Evolutionary conservation across 2,329 filamentous ascomycete species (phyloP).

Genomic region (Aspergillus thermomutatus): DNA sequence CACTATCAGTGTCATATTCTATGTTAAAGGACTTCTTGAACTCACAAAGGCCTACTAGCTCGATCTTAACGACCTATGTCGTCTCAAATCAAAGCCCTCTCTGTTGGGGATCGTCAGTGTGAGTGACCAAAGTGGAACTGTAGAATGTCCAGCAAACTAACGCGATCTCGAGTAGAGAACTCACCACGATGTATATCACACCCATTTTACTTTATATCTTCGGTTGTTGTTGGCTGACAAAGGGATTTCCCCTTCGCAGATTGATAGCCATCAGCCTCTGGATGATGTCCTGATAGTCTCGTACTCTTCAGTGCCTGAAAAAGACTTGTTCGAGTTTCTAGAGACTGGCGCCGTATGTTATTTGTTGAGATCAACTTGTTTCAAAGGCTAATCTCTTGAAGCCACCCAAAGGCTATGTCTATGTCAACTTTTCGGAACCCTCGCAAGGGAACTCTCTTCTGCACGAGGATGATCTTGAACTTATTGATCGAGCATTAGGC

Average conservation of each 20-base stretch:
- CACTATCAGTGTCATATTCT: not conserved
- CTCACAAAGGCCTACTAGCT: constrained; percentile 10
- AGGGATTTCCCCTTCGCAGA: constrained; percentile 1
- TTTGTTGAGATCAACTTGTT: not conserved
- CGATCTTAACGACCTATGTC: constrained; percentile 18
- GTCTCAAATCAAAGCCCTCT: constrained; percentile 17
- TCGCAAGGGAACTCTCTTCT: constrained; percentile 42
- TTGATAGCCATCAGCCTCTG: constrained; percentile 20
- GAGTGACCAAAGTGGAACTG: constrained; percentile 3
- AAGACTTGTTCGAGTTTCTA: constrained; percentile 25
- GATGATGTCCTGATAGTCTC: constrained; percentile 32
- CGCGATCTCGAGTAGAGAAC: constrained; percentile 8
- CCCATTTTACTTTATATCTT: not conserved
- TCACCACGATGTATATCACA: constrained; percentile 11
- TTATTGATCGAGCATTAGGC: constrained; percentile 53
- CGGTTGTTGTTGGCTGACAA: not conserved
- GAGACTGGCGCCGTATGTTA: constrained; percentile 17
- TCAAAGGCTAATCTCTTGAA: constrained; percentile 7
- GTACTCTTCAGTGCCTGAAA: constrained; percentile 26
- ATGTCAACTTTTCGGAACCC: constrained; percentile 41
- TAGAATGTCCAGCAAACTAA: not conserved
- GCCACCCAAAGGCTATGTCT: constrained; percentile 51
- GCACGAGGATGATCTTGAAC: constrained; percentile 43
- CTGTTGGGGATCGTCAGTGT: constrained; percentile 17
- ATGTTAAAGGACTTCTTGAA: not conserved